Evolutionary conservation across 805 yeast genomes (phyloP).

Genomic region (Candida coleopterorum): DNA sequence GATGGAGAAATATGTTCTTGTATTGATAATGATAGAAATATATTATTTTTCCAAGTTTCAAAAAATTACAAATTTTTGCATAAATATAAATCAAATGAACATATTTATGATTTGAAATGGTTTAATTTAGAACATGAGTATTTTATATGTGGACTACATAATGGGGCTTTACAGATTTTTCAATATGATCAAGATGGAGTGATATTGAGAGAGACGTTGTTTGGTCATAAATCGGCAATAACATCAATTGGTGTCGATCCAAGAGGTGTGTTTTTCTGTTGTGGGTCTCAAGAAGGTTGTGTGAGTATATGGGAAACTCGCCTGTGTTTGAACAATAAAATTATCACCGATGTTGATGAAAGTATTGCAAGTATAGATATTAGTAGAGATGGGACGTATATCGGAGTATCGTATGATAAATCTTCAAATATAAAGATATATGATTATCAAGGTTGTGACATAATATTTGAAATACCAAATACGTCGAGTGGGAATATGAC

Average conservation of each 20-base stretch:
- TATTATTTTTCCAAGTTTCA: conserved; percentile 31
- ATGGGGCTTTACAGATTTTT: conserved; percentile 39
- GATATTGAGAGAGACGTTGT: conserved; percentile 16
- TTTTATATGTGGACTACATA: conserved; percentile 38
- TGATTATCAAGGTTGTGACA: conserved; percentile 24
- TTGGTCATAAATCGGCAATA: conserved; percentile 48
- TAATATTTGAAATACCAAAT: conserved; percentile 28
- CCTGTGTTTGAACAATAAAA: conserved; percentile 31
- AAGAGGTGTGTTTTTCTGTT: conserved; percentile 44
- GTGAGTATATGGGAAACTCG: conserved; percentile 46
- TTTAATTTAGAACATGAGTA: conserved; percentile 34
- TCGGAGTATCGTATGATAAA: conserved; percentile 43
- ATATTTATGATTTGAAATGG: conserved; percentile 43
- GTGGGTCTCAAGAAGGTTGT: conserved; percentile 57
- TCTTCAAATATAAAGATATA: conserved; percentile 38
- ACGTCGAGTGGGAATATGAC: conserved; percentile 25
- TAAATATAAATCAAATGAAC: conserved; percentile 19
- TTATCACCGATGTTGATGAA: conserved; percentile 39
- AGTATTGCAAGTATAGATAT: conserved; percentile 36
- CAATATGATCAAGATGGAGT: conserved; percentile 10
- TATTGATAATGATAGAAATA: conserved; percentile 33
- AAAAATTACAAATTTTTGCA: conserved; percentile 25
- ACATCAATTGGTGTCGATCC: conserved; percentile 48
- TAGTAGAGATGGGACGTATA: conserved; percentile 41
- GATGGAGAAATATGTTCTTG: conserved; percentile 46